Percentiles rank a stretch among this genome's conserved stretches.
Conservation (phyloP, 1,284 basidiomycete species). For the Tilletia walkeri region DNA sequence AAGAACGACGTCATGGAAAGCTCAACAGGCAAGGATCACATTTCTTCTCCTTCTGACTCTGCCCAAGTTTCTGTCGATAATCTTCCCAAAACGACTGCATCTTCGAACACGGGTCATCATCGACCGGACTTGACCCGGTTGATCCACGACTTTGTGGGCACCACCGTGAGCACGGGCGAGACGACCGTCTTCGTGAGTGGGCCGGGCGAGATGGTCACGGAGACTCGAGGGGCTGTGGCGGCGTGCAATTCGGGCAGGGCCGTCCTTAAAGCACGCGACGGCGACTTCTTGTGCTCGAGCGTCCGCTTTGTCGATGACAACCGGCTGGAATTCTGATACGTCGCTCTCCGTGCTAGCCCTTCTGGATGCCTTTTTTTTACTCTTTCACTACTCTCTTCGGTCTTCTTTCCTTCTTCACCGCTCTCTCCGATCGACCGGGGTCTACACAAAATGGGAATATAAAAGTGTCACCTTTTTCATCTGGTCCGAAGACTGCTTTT, state of each 20-base stretch:
- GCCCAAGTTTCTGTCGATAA: neutral
- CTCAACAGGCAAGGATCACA: neutral
- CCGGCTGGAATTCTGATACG: neutral
- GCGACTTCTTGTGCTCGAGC: neutral
- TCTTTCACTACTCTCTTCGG: too few relatives aligned
- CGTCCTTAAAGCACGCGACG: conserved; percentile 19
- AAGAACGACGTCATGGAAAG: neutral
- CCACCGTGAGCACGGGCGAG: neutral
- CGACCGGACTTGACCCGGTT: conserved; percentile 15
- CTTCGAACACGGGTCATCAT: neutral
- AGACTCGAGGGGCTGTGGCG: conserved; percentile 24
- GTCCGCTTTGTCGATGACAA: conserved; percentile 2
- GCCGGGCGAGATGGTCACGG: conserved; percentile 27
- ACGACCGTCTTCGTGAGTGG: conserved; percentile 24
- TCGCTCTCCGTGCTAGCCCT: too few relatives aligned
- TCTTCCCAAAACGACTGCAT: neutral
- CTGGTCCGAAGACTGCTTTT: too few relatives aligned
- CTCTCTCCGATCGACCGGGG: too few relatives aligned
- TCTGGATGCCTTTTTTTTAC: too few relatives aligned
- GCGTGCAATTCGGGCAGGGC: conserved; percentile 14
- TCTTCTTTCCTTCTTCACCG: too few relatives aligned
- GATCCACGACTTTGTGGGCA: conserved; percentile 14
- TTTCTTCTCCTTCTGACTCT: neutral
- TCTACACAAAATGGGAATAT: neutral
- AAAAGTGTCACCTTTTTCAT: neutral